phyloP scores from a whole-genome alignment of 306 rosid species.

The Heteromeles arbutifolia region DNA sequence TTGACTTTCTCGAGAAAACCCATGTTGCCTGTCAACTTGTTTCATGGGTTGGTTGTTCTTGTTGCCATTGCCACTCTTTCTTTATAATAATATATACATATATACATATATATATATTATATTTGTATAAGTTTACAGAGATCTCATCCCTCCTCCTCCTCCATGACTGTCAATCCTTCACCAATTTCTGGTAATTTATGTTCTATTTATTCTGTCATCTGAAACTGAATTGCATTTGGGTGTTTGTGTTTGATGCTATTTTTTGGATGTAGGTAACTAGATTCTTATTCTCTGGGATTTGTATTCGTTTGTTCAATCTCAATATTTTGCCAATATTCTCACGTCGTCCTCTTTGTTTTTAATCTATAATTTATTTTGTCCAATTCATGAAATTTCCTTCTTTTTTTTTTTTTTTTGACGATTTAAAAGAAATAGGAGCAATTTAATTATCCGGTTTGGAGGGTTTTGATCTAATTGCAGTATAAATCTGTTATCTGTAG shows the following conservation, averaged over 20 bases:
- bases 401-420: not conserved
- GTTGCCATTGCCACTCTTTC: slow-evolving; percentile 16
- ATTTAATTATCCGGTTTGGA: not conserved
- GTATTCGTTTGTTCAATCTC: not conserved
- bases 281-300: not conserved
- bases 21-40: slow-evolving; percentile 33
- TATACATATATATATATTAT: no score
- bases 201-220: not conserved
- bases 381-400: not conserved
- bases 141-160: slow-evolving; percentile 12
- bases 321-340: not conserved
- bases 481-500: not conserved
- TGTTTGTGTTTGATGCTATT: not conserved
- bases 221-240: not conserved
- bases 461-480: slow-evolving; percentile 2
- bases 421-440: not conserved
- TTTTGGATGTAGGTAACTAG: not conserved
- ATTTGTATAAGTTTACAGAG: not conserved
- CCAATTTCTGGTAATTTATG: slow-evolving; percentile 6
- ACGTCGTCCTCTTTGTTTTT: not conserved
- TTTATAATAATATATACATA: not conserved
- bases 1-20: slow-evolving; percentile 47
- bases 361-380: not conserved
- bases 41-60: slow-evolving; percentile 17
- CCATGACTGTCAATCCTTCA: slow-evolving; percentile 15